Evolutionary conservation across 139 green algal genomes (phyloP), one percentile per base, ranked within the genome.

Genomic region (Raphidocelis subcapitata): DNA sequence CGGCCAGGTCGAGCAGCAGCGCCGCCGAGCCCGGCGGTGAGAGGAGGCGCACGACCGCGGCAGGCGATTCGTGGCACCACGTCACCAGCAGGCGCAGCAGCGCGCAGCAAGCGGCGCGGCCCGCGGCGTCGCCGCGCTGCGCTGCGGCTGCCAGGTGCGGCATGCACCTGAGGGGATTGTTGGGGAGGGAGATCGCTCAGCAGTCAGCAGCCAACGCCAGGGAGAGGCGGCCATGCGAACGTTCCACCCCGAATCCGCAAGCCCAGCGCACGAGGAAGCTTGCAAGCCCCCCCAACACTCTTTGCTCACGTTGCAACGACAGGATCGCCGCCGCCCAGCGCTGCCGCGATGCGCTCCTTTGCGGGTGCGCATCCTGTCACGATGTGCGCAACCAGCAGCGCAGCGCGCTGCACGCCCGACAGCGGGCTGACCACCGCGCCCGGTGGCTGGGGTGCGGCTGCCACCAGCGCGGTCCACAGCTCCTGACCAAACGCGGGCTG

Each of bases 41-140:
- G 46, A 95, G 69, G 60, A 94, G 75, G 0, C 77, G 68, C 8
- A 57, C 33, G 14, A 92, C 77, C 8, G 87, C 86, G 1, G 73
- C 54, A 3, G 86, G 75, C 71, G 83, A 92, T 29, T 85, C 89
- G 10, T 71, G n/a, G 35, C 92, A 79, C 89, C 88, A 94, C 37
- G 79, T 84, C 36, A 91, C 73, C 44, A 94, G 75, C 60, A 94
- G 67, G 0, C 84, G 77, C 59, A 95, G 77, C 24, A 92, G 65
- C 47, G 84, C 60, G 36, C 66, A 67, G 80, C 81, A 62, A 77
- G 73, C 73, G 24, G 73, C 29, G 29, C 77, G 28, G 62, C 81
- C 64, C 54, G 52, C 32, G 20, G 23, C 29, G 10, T 63, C 81
- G 54, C 44, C 75, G 3, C 26, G 61, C 8, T 59, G 54, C 60